Conservation (phyloP, 1,284 basidiomycete genomes). For the Boletus semigastroideus region DNA sequence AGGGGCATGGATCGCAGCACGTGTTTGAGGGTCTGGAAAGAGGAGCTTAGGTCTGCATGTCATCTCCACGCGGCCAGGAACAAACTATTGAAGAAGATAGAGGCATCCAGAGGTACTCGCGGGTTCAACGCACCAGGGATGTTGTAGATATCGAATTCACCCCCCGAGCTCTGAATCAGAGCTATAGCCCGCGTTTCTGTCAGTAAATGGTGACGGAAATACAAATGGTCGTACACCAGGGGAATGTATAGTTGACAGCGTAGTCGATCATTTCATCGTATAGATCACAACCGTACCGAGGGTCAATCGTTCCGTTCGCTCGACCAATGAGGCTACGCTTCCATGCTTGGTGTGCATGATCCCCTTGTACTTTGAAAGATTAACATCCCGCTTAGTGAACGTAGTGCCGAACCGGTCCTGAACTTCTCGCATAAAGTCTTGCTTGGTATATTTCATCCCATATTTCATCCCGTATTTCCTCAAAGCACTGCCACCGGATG, state of each 20-base stretch:
- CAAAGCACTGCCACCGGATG: conserved; percentile 31
- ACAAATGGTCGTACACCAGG: conserved; percentile 53
- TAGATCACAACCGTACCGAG: conserved; percentile 62
- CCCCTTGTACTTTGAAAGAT: conserved; percentile 21
- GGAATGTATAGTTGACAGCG: conserved; percentile 59
- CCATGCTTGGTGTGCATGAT: conserved; percentile 32
- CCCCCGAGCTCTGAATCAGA: conserved; percentile 29
- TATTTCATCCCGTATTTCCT: conserved; percentile 14
- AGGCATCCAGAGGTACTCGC: conserved; percentile 44
- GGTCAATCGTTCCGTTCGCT: conserved; percentile 51
- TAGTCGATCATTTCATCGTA: conserved; percentile 57
- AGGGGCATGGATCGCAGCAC: conserved; percentile 61
- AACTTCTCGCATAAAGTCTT: conserved; percentile 21
- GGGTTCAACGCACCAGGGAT: conserved; percentile 55
- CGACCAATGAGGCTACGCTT: conserved; percentile 46
- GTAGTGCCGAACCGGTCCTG: conserved; percentile 19
- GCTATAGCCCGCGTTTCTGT: conserved; percentile 28
- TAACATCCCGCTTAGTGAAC: conserved; percentile 17
- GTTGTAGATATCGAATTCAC: conserved; percentile 50
- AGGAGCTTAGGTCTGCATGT: background rate
- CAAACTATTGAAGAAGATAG: conserved; percentile 62
- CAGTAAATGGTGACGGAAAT: background rate
- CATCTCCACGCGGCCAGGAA: background rate
- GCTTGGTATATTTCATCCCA: conserved; percentile 19
- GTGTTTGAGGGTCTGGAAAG: conserved; percentile 47